phyloP scores from a whole-genome alignment of 2,329 filamentous ascomycete species.

The Thermothelomyces thermophilus region DNA sequence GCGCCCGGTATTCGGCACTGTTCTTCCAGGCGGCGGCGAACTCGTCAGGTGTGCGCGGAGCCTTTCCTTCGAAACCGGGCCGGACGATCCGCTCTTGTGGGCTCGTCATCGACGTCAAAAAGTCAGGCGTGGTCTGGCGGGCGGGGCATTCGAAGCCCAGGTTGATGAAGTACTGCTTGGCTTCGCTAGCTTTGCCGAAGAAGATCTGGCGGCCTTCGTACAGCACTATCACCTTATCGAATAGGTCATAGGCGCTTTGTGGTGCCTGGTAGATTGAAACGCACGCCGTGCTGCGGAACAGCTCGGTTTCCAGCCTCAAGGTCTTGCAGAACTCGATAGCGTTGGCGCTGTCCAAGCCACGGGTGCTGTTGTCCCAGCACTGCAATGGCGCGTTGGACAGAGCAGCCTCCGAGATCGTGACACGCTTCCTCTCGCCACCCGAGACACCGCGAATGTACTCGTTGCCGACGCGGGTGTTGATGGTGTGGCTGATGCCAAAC shows the following conservation, averaged over 20 bases:
- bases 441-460: constrained; percentile 69
- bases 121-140: constrained; percentile 64
- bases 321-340: constrained; percentile 70
- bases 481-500: constrained; percentile 66
- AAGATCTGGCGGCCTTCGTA: constrained; percentile 58
- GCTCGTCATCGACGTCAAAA: constrained; percentile 64
- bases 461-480: constrained; percentile 67
- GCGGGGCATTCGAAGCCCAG: constrained; percentile 62
- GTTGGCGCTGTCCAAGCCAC: constrained; percentile 69
- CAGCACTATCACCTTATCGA: constrained; percentile 53
- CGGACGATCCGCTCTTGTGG: constrained; percentile 50
- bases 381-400: constrained; percentile 55
- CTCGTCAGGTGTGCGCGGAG: constrained; percentile 55
- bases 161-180: constrained; percentile 58
- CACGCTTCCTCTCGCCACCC: constrained; percentile 65
- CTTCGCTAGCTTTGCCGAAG: constrained; percentile 54
- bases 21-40: constrained; percentile 54
- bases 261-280: constrained; percentile 71
- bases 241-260: constrained; percentile 57
- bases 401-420: constrained; percentile 55
- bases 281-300: constrained; percentile 57
- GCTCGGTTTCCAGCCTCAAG: constrained; percentile 59
- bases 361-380: constrained; percentile 66
- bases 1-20: constrained; percentile 43
- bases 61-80: constrained; percentile 48